Evolutionary conservation across 176 grass and related monocot genomes (phyloP).

Genomic region (Luzula sylvatica): DNA sequence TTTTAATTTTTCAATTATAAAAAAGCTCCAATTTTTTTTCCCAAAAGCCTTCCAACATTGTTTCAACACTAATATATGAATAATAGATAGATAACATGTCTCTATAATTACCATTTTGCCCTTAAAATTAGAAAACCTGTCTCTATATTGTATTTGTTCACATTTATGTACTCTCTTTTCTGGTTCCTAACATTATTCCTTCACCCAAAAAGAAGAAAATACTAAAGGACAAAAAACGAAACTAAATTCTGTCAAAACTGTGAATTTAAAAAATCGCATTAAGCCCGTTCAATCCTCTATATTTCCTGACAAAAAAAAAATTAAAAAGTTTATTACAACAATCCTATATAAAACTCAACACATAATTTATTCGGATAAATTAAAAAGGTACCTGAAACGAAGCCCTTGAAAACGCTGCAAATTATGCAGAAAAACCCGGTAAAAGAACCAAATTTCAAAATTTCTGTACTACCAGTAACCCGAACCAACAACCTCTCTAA

Average conservation of each 20-base stretch:
- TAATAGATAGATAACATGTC: no score
- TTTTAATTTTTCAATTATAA: no score
- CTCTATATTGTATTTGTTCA: not conserved
- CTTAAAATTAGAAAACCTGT: constrained; percentile 6
- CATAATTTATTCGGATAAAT: no score
- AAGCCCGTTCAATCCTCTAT: not conserved
- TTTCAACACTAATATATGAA: no score
- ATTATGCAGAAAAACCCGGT: not conserved
- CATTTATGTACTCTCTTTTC: constrained; percentile 2
- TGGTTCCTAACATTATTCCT: constrained; percentile 6
- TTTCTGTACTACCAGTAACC: constrained; percentile 18
- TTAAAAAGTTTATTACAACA: no score
- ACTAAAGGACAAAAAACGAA: not conserved
- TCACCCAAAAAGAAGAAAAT: not conserved
- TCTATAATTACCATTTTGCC: no score
- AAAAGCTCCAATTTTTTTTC: no score
- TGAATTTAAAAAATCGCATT: not conserved
- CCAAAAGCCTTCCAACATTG: no score
- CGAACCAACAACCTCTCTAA: constrained; percentile 6
- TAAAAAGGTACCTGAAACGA: no score
- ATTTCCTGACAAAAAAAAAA: no score
- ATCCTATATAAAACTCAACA: no score
- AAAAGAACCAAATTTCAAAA: not conserved
- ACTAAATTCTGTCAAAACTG: constrained; percentile 4
- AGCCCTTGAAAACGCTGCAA: no score